Conservation (phyloP, 768 basidiomycete species). For the Boletus vermiculosoides region DNA sequence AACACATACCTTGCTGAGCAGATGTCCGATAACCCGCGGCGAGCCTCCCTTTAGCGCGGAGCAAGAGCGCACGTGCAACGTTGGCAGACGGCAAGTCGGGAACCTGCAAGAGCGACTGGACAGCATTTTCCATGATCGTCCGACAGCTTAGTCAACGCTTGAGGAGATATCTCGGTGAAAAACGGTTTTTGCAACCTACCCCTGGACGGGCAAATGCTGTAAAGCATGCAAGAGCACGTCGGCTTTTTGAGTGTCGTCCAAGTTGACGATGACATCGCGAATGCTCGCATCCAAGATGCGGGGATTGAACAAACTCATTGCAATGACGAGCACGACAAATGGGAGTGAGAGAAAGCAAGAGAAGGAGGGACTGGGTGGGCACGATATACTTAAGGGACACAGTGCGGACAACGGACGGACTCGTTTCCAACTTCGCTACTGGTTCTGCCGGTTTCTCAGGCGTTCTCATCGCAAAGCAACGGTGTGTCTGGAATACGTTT, state of each 20-base stretch:
- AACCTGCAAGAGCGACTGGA: conserved; percentile 66
- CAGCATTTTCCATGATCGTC: conserved; percentile 69
- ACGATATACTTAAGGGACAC: conserved; percentile 7
- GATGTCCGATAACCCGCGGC: conserved; percentile 57
- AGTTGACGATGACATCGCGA: conserved; percentile 57
- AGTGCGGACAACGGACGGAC: conserved; percentile 19
- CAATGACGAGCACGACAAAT: background rate
- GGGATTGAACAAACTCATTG: conserved; percentile 71
- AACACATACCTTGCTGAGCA: conserved; percentile 57
- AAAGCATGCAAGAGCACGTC: conserved; percentile 78
- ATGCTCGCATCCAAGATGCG: conserved; percentile 76
- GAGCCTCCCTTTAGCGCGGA: conserved; percentile 67
- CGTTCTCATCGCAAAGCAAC: conserved; percentile 2
- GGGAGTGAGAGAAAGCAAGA: background rate
- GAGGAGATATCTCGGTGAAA: conserved; percentile 7
- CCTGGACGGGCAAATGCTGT: conserved; percentile 71
- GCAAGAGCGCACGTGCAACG: conserved; percentile 57
- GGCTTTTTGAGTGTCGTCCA: conserved; percentile 65
- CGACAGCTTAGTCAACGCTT: conserved; percentile 39
- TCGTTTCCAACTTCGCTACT: conserved; percentile 8
- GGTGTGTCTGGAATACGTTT: background rate
- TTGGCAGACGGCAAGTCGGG: conserved; percentile 50
- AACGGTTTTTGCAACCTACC: conserved; percentile 40
- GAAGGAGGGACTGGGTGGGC: background rate
- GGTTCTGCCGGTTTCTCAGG: conserved; percentile 11